Conservation (phyloP, 31 red algal species). For the Porphyra umbilicalis region DNA sequence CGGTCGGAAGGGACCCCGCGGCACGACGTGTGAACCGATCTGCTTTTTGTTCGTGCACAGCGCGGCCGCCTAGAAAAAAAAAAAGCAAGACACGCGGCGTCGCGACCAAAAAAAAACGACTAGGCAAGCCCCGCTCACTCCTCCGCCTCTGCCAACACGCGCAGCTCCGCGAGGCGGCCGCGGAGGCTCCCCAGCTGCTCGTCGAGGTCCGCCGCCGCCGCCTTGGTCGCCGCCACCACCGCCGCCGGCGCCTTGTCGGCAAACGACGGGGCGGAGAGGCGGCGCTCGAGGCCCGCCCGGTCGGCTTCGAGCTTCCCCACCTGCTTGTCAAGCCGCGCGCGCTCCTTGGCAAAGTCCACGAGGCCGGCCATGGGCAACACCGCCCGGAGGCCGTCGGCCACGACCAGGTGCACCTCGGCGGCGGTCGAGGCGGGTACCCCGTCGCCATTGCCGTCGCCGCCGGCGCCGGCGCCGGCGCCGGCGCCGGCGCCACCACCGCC, state of each 20-base stretch:
- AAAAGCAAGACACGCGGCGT: no score
- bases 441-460: neutral
- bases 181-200: conserved; percentile 43
- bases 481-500: neutral
- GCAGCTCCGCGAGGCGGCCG: conserved; percentile 35
- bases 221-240: conserved; percentile 65
- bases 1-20: no score
- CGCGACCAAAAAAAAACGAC: no score
- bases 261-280: conserved; percentile 66
- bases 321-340: conserved; percentile 74
- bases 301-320: conserved; percentile 57
- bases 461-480: conserved; percentile 2
- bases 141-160: neutral
- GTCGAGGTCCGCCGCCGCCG: conserved; percentile 31
- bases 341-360: conserved; percentile 82
- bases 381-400: conserved; percentile 51
- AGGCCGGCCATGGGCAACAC: conserved; percentile 68
- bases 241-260: conserved; percentile 73
- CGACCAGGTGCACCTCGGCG: conserved; percentile 41
- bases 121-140: neutral
- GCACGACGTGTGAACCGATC: no score
- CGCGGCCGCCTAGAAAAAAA: no score
- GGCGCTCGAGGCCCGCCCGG: conserved; percentile 45
- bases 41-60: no score
- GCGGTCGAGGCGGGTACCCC: neutral